These are phyloP conservation scores for Neonectria faginata DNA, from an alignment of 2,329 filamentous ascomycete genomes.

Conservation along the genomic window DNA sequence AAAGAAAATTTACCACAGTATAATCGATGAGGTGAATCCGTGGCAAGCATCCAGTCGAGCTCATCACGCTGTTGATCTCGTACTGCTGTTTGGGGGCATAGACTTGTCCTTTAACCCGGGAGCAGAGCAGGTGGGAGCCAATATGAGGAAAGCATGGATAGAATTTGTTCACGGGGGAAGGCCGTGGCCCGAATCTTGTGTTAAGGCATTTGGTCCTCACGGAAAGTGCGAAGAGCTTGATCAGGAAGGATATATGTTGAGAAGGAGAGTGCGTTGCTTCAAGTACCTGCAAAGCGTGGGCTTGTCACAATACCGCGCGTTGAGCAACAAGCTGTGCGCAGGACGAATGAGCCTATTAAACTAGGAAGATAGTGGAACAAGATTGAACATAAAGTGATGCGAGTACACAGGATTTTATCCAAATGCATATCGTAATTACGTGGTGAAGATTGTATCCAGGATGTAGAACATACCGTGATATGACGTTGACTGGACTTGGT, in stretches of 20 bases:
- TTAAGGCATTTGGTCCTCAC: constrained; percentile 53
- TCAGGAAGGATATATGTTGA: constrained; percentile 42
- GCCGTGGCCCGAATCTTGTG: constrained; percentile 49
- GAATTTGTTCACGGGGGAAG: constrained; percentile 50
- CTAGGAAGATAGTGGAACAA: neutral
- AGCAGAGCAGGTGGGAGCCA: constrained; percentile 48
- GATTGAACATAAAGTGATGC: no score
- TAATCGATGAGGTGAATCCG: constrained; percentile 59
- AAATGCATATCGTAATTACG: no score
- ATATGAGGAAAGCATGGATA: constrained; percentile 56
- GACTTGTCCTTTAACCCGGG: constrained; percentile 51
- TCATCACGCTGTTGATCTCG: constrained; percentile 60
- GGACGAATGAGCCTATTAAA: constrained; percentile 58
- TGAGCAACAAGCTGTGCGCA: constrained; percentile 49
- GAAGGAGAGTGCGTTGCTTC: constrained; percentile 19
- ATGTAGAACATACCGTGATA: no score
- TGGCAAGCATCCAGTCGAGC: constrained; percentile 59
- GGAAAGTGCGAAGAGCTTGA: constrained; percentile 50
- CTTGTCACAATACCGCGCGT: constrained; percentile 45
- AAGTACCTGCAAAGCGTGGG: constrained; percentile 46
- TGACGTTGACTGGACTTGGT: neutral
- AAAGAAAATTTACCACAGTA: neutral
- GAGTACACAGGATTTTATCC: no score
- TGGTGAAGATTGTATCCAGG: no score
- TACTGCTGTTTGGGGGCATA: constrained; percentile 57